Percentiles rank a stretch among this genome's conserved stretches.
Conservation (phyloP, 2,329 filamentous ascomycete genomes). For the Helminthosporium solani region DNA sequence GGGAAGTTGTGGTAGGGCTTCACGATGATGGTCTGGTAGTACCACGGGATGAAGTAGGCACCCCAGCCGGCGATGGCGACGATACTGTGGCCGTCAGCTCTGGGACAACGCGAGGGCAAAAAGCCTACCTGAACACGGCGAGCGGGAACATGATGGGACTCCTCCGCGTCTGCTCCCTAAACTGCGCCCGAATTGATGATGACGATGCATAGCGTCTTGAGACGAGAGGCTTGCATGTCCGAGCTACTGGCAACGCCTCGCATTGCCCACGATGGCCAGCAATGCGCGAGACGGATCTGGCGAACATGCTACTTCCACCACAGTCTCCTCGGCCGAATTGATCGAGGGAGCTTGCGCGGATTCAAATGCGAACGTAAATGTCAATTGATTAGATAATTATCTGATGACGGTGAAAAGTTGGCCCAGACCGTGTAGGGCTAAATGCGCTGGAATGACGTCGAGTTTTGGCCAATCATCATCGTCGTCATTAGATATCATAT, state of each 20-base stretch:
- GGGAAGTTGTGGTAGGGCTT: slow-evolving; percentile 60
- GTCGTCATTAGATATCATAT: too few relatives aligned
- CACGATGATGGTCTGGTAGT: slow-evolving; percentile 50
- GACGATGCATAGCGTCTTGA: slow-evolving; percentile 31
- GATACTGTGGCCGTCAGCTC: slow-evolving; percentile 32
- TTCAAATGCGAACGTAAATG: too few relatives aligned
- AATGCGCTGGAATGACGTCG: slow-evolving; percentile 33
- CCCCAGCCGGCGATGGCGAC: slow-evolving; percentile 40
- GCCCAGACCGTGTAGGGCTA: slow-evolving; percentile 32
- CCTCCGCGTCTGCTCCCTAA: slow-evolving; percentile 37
- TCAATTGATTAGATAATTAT: too few relatives aligned
- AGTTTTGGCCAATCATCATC: slow-evolving; percentile 27
- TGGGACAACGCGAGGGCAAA: background rate
- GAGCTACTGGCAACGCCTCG: slow-evolving; percentile 26
- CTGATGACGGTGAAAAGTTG: slow-evolving; percentile 28
- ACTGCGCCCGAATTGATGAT: slow-evolving; percentile 28
- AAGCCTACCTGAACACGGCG: slow-evolving; percentile 29
- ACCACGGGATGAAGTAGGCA: slow-evolving; percentile 48
- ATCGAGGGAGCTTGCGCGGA: slow-evolving; percentile 7
- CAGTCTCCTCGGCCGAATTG: slow-evolving; percentile 9
- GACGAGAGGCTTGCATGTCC: slow-evolving; percentile 25
- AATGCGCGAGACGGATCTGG: slow-evolving; percentile 33
- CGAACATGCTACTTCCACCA: slow-evolving; percentile 37
- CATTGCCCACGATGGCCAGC: slow-evolving; percentile 23
- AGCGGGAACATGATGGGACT: slow-evolving; percentile 45